Evolutionary conservation across 495 filamentous ascomycete species (phyloP).

Genomic region (Aspergillus sclerotiicarbonarius): DNA sequence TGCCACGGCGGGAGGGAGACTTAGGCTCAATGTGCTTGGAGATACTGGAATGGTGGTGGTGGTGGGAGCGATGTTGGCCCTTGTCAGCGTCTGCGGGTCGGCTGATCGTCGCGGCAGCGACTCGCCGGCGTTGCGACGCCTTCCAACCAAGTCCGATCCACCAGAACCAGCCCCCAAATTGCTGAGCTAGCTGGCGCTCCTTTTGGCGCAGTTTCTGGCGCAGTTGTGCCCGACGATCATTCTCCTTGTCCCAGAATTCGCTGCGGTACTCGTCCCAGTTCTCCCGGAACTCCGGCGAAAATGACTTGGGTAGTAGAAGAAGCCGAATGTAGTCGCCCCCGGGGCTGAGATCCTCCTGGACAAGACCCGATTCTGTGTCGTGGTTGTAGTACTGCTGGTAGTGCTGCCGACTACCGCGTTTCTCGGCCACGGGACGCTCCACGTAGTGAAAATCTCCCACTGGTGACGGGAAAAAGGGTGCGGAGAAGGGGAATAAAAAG

Average conservation of each 20-base stretch:
- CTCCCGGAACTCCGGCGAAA: constrained; percentile 91
- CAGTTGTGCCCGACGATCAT: constrained; percentile 76
- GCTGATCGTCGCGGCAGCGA: constrained; percentile 32
- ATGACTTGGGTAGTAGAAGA: constrained; percentile 88
- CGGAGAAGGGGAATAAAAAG: constrained; percentile 72
- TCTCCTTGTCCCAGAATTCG: constrained; percentile 97
- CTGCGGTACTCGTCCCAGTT: constrained; percentile 93
- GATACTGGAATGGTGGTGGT: constrained; percentile 32
- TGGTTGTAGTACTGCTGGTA: constrained; percentile 40
- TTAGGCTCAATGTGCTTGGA: constrained; percentile 36
- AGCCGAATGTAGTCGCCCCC: constrained; percentile 91
- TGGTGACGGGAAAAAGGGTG: constrained; percentile 60
- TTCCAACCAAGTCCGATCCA: constrained; percentile 63
- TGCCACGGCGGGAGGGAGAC: constrained; percentile 32
- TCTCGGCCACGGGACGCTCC: constrained; percentile 51
- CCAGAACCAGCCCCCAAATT: constrained; percentile 78
- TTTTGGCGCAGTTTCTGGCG: constrained; percentile 64
- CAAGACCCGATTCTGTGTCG: constrained; percentile 56
- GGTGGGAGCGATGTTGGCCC: constrained; percentile 29
- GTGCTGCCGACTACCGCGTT: constrained; percentile 38
- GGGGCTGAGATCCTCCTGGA: constrained; percentile 78
- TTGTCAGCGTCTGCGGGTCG: constrained; percentile 24
- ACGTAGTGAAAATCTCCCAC: constrained; percentile 66
- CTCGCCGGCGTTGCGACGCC: constrained; percentile 49
- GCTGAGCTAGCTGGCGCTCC: constrained; percentile 61